Evolutionary conservation across 345 rosid genomes (phyloP), one percentile per base, ranked within the genome.

Genomic region (Triadica sebifera): DNA sequence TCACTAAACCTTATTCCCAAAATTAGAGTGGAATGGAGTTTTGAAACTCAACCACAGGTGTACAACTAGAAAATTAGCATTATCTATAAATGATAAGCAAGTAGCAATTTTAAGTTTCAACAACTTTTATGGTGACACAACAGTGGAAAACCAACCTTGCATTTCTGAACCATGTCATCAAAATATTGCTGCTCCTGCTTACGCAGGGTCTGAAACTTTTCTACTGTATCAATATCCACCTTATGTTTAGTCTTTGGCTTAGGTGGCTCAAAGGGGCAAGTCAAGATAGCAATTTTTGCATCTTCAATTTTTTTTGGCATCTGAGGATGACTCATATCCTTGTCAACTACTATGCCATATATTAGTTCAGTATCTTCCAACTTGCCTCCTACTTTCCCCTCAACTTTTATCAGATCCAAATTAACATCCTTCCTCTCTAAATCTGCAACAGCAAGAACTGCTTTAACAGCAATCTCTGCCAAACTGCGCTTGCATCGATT

Each of bases 171-270:
- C 98, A 94, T 94, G 86, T 91, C 94, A 71, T 95, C 97, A 3
- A 95, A 95, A 82, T 95, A 95, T 78, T 91, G 87, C 81, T 82
- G 89, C 85, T 95, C 99, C 78, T 95, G 99, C 84, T 74, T 77
- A 62, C 97, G 99, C 73, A 95, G 75, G 45, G 89, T 89, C 87
- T 95, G 88, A 74, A 95, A 95, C 89, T 93, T 95, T 75, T 95
- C 99, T 70, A 95, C 98, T 0, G 93, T 89, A 83, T 95, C 97
- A 81, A 95, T 91, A 71, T 95, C 99, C 80, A 95, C 96, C 97
- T 95, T 95, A 87, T 95, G 99, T 68, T 95, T 95, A 57, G 99
- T 95, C 85, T 95, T 93, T 4, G 98, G 98, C 89, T 95, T 94
- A 1, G 99, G 98, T 60, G 99, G 98, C 86, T 93, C 98, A 85